Evolutionary conservation across 1,284 basidiomycete species (phyloP).

Genomic region (Peniophora sp.): DNA sequence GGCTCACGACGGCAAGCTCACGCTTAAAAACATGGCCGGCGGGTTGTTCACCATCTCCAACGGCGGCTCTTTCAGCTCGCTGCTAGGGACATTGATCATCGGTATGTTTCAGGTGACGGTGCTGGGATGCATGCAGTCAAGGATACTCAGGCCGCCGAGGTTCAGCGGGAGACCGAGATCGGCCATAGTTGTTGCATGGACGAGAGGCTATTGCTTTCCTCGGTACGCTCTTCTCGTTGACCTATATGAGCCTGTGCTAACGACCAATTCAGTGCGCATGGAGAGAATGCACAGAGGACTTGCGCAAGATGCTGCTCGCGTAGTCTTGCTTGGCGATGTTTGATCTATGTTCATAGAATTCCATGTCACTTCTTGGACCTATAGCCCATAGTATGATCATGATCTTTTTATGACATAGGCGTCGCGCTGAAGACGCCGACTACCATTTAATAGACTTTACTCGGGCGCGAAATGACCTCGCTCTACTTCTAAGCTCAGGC

Average conservation of each 20-base stretch:
- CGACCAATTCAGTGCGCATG: conserved; percentile 46
- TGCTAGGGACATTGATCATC: conserved; percentile 96
- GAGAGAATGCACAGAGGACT: conserved; percentile 67
- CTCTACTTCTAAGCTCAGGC: no score
- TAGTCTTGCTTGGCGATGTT: no score
- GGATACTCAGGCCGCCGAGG: conserved; percentile 88
- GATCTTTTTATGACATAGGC: no score
- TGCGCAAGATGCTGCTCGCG: conserved; percentile 62
- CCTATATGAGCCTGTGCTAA: conserved; percentile 6
- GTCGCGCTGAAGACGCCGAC: no score
- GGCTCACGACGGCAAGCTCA: conserved; percentile 29
- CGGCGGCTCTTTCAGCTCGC: conserved; percentile 96
- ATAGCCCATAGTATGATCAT: no score
- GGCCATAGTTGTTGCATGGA: conserved; percentile 90
- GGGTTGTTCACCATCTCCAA: conserved; percentile 99
- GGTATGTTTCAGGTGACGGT: conserved; percentile 96
- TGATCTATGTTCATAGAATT: no score
- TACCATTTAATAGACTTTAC: no score
- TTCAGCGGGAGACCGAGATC: conserved; percentile 91
- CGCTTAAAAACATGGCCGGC: conserved; percentile 30
- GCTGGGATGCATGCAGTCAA: conserved; percentile 96
- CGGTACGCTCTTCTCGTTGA: conserved; percentile 42
- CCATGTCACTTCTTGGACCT: no score
- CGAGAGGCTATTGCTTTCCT: conserved; percentile 98
- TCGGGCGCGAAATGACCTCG: no score